Base-by-base conservation (phyloP, 257 asterid species). In the Nemophila menziesii region DNA sequence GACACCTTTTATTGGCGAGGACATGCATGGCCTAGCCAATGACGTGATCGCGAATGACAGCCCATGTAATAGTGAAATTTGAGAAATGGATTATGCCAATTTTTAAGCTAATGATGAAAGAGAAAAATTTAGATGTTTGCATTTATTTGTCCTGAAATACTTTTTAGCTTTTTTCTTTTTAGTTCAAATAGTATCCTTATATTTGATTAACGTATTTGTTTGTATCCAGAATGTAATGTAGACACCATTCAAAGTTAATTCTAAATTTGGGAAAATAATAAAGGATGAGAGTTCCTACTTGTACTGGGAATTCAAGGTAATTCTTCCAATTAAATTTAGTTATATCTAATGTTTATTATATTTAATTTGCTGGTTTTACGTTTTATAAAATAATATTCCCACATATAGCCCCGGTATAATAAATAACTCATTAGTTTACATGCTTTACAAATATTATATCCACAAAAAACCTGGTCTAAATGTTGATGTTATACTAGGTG, bases 81-180 rank as follows among this genome's bases (percentile, higher is more conserved):
- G 95, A 84, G 71, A 82, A 86, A 51, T 86, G 97, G 95, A 75
- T 80, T 67, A 87, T 82, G 51, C 94, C 93, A 22, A 67, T 82
- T 54, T 80, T 87, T 40, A 86, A 87, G 64, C 76, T 73, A 74
- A 87, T 87, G 95, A 65, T 79, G 49, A 81, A 77, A 19, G 93
- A 87, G 63, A 92, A 83, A 64, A 67, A 36, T 16, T 55, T 57
- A 8, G 48, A 77, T 93, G 94, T 86, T 70, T 34, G 34, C 4
- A 19, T 11, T 52, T 2, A 41, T 45, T n/a, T n/a, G n/a, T n/a
- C n/a, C n/a, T n/a, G n/a, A n/a, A n/a, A n/a, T n/a, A n/a, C n/a
- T n/a, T n/a, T n/a, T n/a, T n/a, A n/a, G n/a, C n/a, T n/a, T n/a
- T n/a, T n/a, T n/a, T n/a, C n/a, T n/a, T n/a, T n/a, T n/a, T n/a